Percentiles rank a stretch among this genome's conserved stretches.
phyloP scores from a whole-genome alignment of 1,284 basidiomycete species.

The Acaromyces ingoldii region DNA sequence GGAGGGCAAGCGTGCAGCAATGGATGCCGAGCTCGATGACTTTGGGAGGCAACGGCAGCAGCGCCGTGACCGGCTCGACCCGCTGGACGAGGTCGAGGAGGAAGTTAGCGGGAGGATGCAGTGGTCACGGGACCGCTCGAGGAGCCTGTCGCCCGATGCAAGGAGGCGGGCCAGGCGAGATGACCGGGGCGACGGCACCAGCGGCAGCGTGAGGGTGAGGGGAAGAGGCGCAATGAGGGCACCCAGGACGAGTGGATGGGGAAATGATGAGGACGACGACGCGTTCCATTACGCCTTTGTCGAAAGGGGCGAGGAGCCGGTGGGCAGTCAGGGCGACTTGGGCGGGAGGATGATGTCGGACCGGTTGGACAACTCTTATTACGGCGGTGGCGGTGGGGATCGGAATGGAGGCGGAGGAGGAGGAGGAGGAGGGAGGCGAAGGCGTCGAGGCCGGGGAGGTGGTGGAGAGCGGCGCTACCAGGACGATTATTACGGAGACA shows the following conservation, averaged over 20 bases:
- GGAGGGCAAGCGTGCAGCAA: conserved; percentile 5
- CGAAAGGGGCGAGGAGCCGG: too few species aligned
- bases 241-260: conserved; percentile 8
- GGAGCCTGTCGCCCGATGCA: too few species aligned
- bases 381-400: neutral
- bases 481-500: too few species aligned
- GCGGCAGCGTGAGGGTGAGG: conserved; percentile 6
- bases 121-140: too few species aligned
- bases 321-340: too few species aligned
- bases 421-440: neutral
- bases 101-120: too few species aligned
- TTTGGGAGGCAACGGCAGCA: conserved; percentile 4
- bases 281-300: too few species aligned
- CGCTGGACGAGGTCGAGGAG: too few species aligned
- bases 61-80: too few species aligned
- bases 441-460: neutral
- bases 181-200: neutral
- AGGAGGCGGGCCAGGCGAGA: too few species aligned
- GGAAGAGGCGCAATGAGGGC: conserved; percentile 28
- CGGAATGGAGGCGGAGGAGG: neutral
- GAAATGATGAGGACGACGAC: neutral
- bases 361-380: neutral
- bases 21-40: conserved; percentile 24
- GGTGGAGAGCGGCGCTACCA: too few species aligned
- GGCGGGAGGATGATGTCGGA: too few species aligned